Evolutionary conservation across 805 yeast genomes (phyloP), one percentile per base, ranked within the genome.

Genomic region (Wickerhamiella sergipiensis): DNA sequence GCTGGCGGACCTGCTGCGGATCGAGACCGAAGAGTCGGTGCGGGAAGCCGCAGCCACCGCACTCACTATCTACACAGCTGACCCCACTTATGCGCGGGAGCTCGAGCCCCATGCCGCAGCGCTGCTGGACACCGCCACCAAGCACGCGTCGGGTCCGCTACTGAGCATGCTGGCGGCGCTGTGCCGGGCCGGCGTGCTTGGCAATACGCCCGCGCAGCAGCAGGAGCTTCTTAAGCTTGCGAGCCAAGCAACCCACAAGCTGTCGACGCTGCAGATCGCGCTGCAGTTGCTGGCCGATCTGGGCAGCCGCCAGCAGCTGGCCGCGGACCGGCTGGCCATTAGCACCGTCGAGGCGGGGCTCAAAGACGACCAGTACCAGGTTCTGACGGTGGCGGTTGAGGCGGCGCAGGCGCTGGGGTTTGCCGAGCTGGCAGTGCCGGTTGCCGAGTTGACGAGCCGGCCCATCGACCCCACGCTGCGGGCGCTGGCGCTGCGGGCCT

Each of bases 1-100:
- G 9, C 17, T 29, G 10, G 31, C 24, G 18, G 24, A 29, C 62
- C 70, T 17, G 59, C 71, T 0, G 51, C 76, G 13, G 64, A 61
- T 81, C 36, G 67, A 66, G 17, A 64, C 81, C 1, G 55, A 79
- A 38, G 68, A 71, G 5, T 57, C 59, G 1, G 63, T 79, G 6
- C 67, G 78, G 46, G 51, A 46, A 15, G 61, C 61, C 39, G 62
- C 67, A 1, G 52, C 77, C 3, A 76, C 71, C 57, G 68, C 69
- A 12, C 68, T 73, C 24, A 70, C 73, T 65, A 57, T 58, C 6
- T 64, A 67, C 45, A 61, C 52, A 7, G 49, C 59, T 7, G 64
- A 59, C 24, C 24, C 43, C 51, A 26, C 45, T 12, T 21, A 23
- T 45, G 18, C 10, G 21, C 19, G 26, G 6, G 23, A n/a, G 17